Conservation (phyloP, 2,329 filamentous ascomycete species). For the Colletotrichum eremochloae region DNA sequence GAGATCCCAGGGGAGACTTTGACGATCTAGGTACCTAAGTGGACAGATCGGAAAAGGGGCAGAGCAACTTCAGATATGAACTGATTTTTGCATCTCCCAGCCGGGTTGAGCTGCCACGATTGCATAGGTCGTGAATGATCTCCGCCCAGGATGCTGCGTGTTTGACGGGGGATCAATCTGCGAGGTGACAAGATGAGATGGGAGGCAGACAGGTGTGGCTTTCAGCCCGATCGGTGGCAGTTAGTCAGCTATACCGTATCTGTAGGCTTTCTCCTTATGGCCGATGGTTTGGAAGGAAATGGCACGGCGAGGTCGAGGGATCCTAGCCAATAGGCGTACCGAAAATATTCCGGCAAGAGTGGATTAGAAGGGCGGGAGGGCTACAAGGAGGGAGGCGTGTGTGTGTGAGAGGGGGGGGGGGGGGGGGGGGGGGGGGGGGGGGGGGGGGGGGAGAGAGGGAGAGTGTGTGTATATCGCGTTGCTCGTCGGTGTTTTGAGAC, state of each 20-base stretch:
- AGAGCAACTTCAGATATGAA: conserved; percentile 37
- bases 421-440: neutral
- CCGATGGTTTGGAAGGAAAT: neutral
- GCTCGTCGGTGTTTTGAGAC: conserved; percentile 14
- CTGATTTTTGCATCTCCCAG: conserved; percentile 36
- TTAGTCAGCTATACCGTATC: neutral
- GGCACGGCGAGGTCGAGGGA: conserved; percentile 22
- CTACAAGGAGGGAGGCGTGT: neutral
- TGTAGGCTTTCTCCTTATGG: neutral
- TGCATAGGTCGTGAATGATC: conserved; percentile 32
- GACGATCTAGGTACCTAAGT: neutral
- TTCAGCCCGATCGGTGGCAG: conserved; percentile 30
- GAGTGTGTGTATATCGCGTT: neutral
- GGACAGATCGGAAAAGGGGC: conserved; percentile 24
- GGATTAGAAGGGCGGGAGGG: conserved; percentile 4
- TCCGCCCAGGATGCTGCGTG: conserved; percentile 23
- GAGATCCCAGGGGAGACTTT: neutral
- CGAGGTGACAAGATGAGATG: conserved; percentile 19
- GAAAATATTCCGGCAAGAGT: conserved; percentile 29
- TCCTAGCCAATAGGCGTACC: conserved; percentile 26
- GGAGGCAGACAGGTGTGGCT: conserved; percentile 34
- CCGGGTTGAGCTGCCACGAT: conserved; percentile 14
- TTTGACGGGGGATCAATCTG: conserved; percentile 24
- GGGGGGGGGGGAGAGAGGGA: conserved; percentile 8
- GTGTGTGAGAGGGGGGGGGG: neutral